Percentiles rank a stretch among this genome's conserved stretches.
Conservation (phyloP, 2,329 filamentous ascomycete genomes). For the Xylaria sp. region DNA sequence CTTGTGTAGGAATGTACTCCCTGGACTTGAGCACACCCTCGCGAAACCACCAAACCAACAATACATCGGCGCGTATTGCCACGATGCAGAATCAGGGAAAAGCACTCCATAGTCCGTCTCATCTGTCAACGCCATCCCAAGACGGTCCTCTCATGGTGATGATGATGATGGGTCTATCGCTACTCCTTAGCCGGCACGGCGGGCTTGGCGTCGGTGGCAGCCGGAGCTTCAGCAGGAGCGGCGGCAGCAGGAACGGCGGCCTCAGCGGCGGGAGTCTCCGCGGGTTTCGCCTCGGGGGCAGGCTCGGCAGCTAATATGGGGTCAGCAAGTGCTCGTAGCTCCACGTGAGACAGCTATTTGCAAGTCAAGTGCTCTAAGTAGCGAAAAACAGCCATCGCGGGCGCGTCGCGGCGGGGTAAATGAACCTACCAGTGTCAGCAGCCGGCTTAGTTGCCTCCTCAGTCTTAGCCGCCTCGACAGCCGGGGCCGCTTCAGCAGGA, state of each 20-base stretch:
- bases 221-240: constrained; percentile 40
- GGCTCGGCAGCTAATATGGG: constrained; percentile 16
- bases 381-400: constrained; percentile 14
- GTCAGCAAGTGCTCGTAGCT: constrained; percentile 33
- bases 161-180: constrained; percentile 3
- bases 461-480: constrained; percentile 47
- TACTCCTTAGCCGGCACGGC: constrained; percentile 21
- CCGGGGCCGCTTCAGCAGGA: constrained; percentile 29
- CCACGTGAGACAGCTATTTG: background rate
- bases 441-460: constrained; percentile 44
- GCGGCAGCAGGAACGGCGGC: constrained; percentile 41
- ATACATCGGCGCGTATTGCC: constrained; percentile 1
- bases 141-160: constrained; percentile 5
- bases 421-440: constrained; percentile 47
- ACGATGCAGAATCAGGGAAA: constrained; percentile 10
- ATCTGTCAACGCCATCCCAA: constrained; percentile 16
- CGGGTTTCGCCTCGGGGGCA: constrained; percentile 24
- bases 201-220: constrained; percentile 31
- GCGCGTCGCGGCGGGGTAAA: constrained; percentile 21
- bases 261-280: constrained; percentile 43
- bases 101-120: constrained; percentile 19
- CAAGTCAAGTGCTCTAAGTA: constrained; percentile 4
- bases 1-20: constrained; percentile 42
- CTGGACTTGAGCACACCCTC: constrained; percentile 17
- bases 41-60: constrained; percentile 8